These are phyloP conservation scores for Wallemia hederae DNA, from an alignment of 1,284 basidiomycete genomes.

Conservation along the genomic window DNA sequence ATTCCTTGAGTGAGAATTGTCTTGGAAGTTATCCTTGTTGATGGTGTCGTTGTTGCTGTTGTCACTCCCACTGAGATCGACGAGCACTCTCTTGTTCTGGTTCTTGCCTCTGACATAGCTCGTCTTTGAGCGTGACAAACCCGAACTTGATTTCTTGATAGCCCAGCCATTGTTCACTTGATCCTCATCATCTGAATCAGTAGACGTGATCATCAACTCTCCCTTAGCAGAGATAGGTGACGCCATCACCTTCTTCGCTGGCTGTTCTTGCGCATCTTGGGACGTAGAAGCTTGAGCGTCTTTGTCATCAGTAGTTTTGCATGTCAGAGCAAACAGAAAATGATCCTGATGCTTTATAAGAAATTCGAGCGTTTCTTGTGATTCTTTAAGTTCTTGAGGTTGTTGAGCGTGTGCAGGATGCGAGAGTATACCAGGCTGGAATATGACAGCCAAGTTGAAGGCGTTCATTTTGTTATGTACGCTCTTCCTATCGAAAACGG, in stretches of 20 bases:
- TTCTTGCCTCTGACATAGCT: neutral
- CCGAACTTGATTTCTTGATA: neutral
- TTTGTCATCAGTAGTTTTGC: neutral
- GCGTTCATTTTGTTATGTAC: slow-evolving; percentile 90
- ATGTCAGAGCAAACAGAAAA: slow-evolving; percentile 42
- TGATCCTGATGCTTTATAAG: slow-evolving; percentile 65
- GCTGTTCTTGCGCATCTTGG: neutral
- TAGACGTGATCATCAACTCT: neutral
- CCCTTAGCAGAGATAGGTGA: neutral
- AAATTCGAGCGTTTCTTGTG: slow-evolving; percentile 75
- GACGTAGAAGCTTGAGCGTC: no score
- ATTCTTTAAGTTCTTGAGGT: slow-evolving; percentile 52
- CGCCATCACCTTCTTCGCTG: neutral
- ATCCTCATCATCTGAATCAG: neutral
- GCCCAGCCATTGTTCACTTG: neutral
- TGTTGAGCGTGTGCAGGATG: slow-evolving; percentile 57
- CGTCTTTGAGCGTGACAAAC: neutral
- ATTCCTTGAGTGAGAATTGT: neutral
- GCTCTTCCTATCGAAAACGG: slow-evolving; percentile 68
- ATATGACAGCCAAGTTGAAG: slow-evolving; percentile 74
- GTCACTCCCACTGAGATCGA: neutral
- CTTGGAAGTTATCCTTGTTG: neutral
- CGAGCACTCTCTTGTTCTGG: neutral
- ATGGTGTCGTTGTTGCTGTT: neutral
- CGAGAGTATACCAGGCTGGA: slow-evolving; percentile 68